Base-by-base conservation (phyloP, 345 rosid species). In the Erodium maritimum region DNA sequence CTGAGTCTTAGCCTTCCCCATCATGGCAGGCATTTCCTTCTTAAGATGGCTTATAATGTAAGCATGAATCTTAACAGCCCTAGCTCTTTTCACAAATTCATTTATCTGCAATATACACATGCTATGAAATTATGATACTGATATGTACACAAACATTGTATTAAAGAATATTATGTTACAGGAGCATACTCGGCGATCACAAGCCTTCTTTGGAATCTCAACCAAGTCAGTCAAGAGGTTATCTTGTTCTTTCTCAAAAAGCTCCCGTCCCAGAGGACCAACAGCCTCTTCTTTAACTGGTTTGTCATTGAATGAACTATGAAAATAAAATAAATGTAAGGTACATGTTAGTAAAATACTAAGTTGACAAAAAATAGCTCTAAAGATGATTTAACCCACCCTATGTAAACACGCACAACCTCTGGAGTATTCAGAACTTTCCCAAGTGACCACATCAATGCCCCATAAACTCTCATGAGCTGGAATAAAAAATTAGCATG, bases 391-490 rank as follows among this genome's bases (percentile, higher is more conserved):
- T 0, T 5, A 64, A 55, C 82, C 33, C 77, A 89, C 99, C 97
- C 95, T 13, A 89, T 82, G 62, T 93, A 93, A 63, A 93, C 97
- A 56, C 96, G 97, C 21, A 61, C 77, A 63, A 89, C 99, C 73
- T 89, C 99, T 56, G 96, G 96, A 61, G 96, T 89, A 61, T 85
- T 89, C 56, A 93, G 46, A 55, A 93, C 97, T 74, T 87, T 93
- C 57, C 99, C 95, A 37, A 93, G 94, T 4, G 99, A 93, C 97
- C 97, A 93, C 96, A 93, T 87, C 57, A 93, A 60, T 57, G 96
- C 97, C 65, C 99, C 99, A 68, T 93, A 87, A 12, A 89, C 99
- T 67, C 97, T 89, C 99, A 93, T 93, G 21, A 93, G 74, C 97
- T 93, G 70, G 59, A 50, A 65, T 17, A 45, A 20, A 34, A 14